phyloP scores from a whole-genome alignment of 2,329 filamentous ascomycete species.

The Penicillium concentricum region DNA sequence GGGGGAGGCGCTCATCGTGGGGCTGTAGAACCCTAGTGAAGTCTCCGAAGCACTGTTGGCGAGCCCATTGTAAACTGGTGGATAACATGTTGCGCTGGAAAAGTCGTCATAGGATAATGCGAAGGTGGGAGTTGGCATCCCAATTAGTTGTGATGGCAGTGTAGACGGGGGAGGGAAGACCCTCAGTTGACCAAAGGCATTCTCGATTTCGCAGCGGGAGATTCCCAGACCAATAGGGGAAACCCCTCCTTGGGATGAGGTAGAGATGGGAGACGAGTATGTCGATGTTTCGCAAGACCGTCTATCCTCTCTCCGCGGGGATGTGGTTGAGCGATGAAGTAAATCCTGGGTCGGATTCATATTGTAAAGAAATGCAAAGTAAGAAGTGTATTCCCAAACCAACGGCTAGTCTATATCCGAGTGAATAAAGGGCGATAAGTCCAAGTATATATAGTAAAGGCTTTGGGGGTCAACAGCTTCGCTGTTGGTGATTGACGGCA shows the following conservation, averaged over 20 bases:
- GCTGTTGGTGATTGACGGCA: slow-evolving; percentile 19
- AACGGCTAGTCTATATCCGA: slow-evolving; percentile 14
- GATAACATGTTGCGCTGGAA: slow-evolving; percentile 22
- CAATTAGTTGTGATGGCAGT: slow-evolving; percentile 23
- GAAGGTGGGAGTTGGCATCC: slow-evolving; percentile 13
- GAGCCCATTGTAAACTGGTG: slow-evolving; percentile 19
- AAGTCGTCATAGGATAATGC: slow-evolving; percentile 24
- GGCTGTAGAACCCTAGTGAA: slow-evolving; percentile 25
- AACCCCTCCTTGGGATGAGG: slow-evolving; percentile 17
- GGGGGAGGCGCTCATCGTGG: slow-evolving; percentile 24
- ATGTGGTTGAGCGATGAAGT: slow-evolving; percentile 3
- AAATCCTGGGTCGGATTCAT: slow-evolving; percentile 15
- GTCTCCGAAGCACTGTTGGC: slow-evolving; percentile 22
- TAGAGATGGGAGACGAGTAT: slow-evolving; percentile 26
- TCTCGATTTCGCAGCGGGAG: slow-evolving; percentile 27
- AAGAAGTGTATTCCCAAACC: slow-evolving; percentile 5
- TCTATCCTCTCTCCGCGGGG: slow-evolving; percentile 13
- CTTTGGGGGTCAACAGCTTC: slow-evolving; percentile 22
- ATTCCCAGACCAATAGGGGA: slow-evolving; percentile 34
- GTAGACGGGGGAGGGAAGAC: slow-evolving; percentile 22
- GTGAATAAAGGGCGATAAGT: slow-evolving; percentile 7
- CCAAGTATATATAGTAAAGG: slow-evolving; percentile 27
- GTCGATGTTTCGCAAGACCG: slow-evolving; percentile 17
- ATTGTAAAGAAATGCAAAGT: slow-evolving; percentile 4
- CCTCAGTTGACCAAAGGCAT: slow-evolving; percentile 20